phyloP scores from a whole-genome alignment of 345 rosid genomes.

The Lepidium sativum region DNA sequence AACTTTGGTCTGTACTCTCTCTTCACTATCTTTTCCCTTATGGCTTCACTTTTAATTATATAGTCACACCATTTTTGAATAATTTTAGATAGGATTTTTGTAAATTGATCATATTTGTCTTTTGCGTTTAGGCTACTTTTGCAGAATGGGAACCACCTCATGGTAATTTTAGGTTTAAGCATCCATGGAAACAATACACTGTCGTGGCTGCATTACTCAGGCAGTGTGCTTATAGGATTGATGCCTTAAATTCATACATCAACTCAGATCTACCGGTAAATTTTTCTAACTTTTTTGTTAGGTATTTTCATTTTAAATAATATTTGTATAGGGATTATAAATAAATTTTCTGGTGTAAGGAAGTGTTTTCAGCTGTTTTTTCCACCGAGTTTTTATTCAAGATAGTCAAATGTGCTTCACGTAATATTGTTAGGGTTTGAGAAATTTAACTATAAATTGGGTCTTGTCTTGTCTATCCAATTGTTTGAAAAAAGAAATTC shows the following conservation, averaged over 20 bases:
- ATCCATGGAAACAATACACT: slow-evolving; percentile 73
- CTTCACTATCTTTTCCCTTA: background rate
- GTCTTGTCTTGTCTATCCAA: too few relatives aligned
- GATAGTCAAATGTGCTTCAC: too few relatives aligned
- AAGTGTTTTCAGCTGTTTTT: too few relatives aligned
- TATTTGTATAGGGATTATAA: too few relatives aligned
- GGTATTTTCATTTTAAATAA: background rate
- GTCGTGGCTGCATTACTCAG: slow-evolving; percentile 53
- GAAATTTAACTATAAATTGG: too few relatives aligned
- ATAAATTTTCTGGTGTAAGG: too few relatives aligned
- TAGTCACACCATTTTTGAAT: background rate
- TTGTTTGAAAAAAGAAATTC: background rate
- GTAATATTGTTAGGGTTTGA: too few relatives aligned
- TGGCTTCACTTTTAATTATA: background rate
- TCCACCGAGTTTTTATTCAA: too few relatives aligned
- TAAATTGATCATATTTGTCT: background rate
- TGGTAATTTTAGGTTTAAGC: slow-evolving; percentile 60
- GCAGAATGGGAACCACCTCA: slow-evolving; percentile 99
- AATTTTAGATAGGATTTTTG: background rate
- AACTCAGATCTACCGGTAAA: slow-evolving; percentile 38
- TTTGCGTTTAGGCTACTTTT: slow-evolving; percentile 46
- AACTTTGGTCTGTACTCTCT: slow-evolving; percentile 41
- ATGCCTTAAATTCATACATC: slow-evolving; percentile 53
- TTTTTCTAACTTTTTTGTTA: slow-evolving; percentile 18
- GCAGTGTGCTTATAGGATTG: slow-evolving; percentile 56